phyloP scores from a whole-genome alignment of 2,329 filamentous ascomycete genomes.

The Xylariaceae sp. region DNA sequence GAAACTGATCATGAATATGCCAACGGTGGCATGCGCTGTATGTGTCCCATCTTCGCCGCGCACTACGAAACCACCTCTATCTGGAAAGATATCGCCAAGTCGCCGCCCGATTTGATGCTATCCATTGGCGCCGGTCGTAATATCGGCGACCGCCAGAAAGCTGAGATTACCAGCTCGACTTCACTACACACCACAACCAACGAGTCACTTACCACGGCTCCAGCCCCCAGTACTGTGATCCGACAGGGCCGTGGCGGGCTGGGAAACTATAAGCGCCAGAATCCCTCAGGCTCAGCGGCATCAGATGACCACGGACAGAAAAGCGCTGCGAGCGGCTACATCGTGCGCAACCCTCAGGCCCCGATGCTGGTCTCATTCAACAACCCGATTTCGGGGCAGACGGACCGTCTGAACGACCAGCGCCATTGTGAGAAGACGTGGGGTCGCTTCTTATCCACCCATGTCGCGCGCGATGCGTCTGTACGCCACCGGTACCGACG shows the following conservation, averaged over 20 bases:
- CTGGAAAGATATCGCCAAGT: slow-evolving; percentile 35
- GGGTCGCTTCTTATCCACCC: slow-evolving; percentile 35
- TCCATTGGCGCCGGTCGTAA: slow-evolving; percentile 41
- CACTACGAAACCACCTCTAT: slow-evolving; percentile 39
- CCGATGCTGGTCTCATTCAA: slow-evolving; percentile 40
- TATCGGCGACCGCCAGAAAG: slow-evolving; percentile 34
- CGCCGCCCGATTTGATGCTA: slow-evolving; percentile 38
- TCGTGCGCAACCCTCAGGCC: slow-evolving; percentile 39
- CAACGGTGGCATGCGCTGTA: slow-evolving; percentile 32
- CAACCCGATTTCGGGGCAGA: slow-evolving; percentile 36
- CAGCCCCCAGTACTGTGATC: slow-evolving; percentile 31
- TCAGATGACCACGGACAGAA: slow-evolving; percentile 10
- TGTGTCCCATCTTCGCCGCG: slow-evolving; percentile 37
- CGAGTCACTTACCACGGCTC: slow-evolving; percentile 29
- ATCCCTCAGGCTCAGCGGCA: slow-evolving; percentile 2
- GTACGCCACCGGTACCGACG: slow-evolving; percentile 36
- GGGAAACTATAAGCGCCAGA: slow-evolving; percentile 39
- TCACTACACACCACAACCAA: slow-evolving; percentile 31
- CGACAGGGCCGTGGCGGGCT: slow-evolving; percentile 39
- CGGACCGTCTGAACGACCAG: slow-evolving; percentile 37
- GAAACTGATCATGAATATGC: slow-evolving; percentile 36
- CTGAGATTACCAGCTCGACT: slow-evolving; percentile 13
- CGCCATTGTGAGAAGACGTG: slow-evolving; percentile 34
- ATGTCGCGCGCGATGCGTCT: slow-evolving; percentile 25
- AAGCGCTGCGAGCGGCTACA: slow-evolving; percentile 34